Conservation (phyloP, 805 yeast species). For the Pichia insulana region DNA sequence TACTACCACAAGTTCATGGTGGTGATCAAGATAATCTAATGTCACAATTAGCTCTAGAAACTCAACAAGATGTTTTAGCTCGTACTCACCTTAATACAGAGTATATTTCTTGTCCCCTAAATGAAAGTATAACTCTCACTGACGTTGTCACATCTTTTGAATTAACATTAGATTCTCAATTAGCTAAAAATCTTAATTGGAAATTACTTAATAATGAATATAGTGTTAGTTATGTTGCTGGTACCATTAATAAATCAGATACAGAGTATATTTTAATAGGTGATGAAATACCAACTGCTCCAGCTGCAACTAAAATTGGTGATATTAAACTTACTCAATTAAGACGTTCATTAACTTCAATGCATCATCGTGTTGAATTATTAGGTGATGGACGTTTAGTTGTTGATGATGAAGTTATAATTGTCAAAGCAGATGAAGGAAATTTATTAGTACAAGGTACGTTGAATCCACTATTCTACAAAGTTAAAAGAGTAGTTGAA, state of each 20-base stretch:
- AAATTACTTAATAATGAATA: constrained; percentile 75
- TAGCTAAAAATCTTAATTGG: constrained; percentile 66
- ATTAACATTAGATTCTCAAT: constrained; percentile 56
- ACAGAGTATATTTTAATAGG: constrained; percentile 10
- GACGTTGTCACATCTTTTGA: constrained; percentile 48
- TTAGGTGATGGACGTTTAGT: constrained; percentile 89
- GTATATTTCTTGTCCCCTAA: constrained; percentile 27
- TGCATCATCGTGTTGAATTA: constrained; percentile 73
- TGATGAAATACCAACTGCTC: constrained; percentile 2
- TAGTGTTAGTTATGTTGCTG: constrained; percentile 74
- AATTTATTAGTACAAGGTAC: constrained; percentile 78
- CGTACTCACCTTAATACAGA: constrained; percentile 20
- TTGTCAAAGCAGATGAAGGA: constrained; percentile 74
- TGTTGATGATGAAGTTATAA: constrained; percentile 66
- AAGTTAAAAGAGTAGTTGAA: constrained; percentile 63
- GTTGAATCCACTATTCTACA: constrained; percentile 50
- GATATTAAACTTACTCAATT: constrained; percentile 79
- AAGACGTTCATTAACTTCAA: constrained; percentile 47
- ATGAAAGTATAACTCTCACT: constrained; percentile 39
- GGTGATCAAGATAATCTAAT: constrained; percentile 19
- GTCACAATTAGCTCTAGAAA: constrained; percentile 17
- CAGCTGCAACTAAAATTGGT: constrained; percentile 45
- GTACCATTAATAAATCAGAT: constrained; percentile 35
- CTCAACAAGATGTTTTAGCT: constrained; percentile 9
- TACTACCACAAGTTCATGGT: constrained; percentile 19